phyloP scores from a whole-genome alignment of 257 asterid species.

The Solanum etuberosum region DNA sequence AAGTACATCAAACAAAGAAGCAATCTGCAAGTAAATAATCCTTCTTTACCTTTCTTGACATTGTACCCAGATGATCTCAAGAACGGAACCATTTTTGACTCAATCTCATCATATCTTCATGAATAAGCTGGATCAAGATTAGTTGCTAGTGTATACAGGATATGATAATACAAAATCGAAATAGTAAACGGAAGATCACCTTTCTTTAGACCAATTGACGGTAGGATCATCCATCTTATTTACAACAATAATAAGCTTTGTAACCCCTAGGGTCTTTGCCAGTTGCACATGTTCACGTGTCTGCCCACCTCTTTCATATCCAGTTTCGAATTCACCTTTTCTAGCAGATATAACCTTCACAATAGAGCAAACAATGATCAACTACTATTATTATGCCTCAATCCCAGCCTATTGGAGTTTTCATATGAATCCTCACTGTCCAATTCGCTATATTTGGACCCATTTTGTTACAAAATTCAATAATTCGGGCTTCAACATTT shows the following conservation, averaged over 20 bases:
- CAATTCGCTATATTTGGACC: background rate
- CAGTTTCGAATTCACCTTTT: slow-evolving; percentile 97
- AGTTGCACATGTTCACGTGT: slow-evolving; percentile 91
- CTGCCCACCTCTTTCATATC: slow-evolving; percentile 98
- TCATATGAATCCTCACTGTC: background rate
- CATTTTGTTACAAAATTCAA: background rate
- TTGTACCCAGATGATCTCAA: slow-evolving; percentile 80
- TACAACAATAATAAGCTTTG: slow-evolving; percentile 86
- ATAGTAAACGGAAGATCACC: slow-evolving; percentile 26
- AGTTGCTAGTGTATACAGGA: background rate
- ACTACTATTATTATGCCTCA: background rate
- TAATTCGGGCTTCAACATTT: background rate
- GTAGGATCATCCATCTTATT: slow-evolving; percentile 98
- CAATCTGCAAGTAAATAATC: background rate
- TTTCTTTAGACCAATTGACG: slow-evolving; percentile 91
- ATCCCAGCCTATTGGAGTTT: background rate
- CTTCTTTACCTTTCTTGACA: slow-evolving; percentile 69
- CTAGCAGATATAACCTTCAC: slow-evolving; percentile 88
- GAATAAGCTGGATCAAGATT: background rate
- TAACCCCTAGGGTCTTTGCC: slow-evolving; percentile 95
- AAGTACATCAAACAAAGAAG: background rate
- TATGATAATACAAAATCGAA: background rate
- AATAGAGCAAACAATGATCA: background rate
- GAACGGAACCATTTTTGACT: slow-evolving; percentile 65
- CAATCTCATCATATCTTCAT: slow-evolving; percentile 85